Evolutionary conservation across 1,284 basidiomycete genomes (phyloP), one percentile per base, ranked within the genome.

Genomic region (Melampsora americana): DNA sequence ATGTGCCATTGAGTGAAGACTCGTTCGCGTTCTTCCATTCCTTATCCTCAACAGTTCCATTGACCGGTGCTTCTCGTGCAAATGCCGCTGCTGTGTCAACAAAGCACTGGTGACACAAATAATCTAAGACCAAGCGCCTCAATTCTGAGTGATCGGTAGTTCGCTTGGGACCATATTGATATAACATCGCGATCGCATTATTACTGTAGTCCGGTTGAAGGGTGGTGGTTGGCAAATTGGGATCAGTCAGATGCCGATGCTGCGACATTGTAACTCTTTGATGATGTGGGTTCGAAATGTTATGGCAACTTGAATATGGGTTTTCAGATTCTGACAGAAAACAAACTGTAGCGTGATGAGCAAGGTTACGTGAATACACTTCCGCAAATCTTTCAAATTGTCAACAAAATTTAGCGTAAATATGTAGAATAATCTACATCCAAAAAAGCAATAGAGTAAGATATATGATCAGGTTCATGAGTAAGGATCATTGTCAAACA

Each of bases 101-200:
- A 82, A 89, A 91, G 77, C 89, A 89, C 61, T 87, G 86, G 80
- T 92, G 90, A 76, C 87, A 86, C 3, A 94, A 86, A 80, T 93
- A 94, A 80, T 93, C 90, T 65, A 93, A 84, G 7, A 94, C 89
- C 56, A 94, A 84, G n/a, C 86, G 83, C 66, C 89, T 87, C 53
- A 77, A 30, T 65, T 66, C 62, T 11, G 48, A 44, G 1, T 61
- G 71, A 65, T 73, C 71, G 30, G 61, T 59, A 1, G 71, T 30
- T 18, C 62, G 42, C 23, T 50, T 61, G 16, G 71, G 71, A 35
- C 71, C 71, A 39, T 73, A 44, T 50, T 66, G 60, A 44, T 59
- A 53, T 30, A 73, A 65, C 44, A 73, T 44, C 20, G 64, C 26
- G 48, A 62, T 50, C 0, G 71, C 61, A 35, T 48, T 65, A 59